Percentiles rank a stretch among this genome's conserved stretches.
These are phyloP conservation scores for Hirsutella minnesotensis DNA, from an alignment of 2,329 filamentous ascomycete species.

Conservation along the genomic window DNA sequence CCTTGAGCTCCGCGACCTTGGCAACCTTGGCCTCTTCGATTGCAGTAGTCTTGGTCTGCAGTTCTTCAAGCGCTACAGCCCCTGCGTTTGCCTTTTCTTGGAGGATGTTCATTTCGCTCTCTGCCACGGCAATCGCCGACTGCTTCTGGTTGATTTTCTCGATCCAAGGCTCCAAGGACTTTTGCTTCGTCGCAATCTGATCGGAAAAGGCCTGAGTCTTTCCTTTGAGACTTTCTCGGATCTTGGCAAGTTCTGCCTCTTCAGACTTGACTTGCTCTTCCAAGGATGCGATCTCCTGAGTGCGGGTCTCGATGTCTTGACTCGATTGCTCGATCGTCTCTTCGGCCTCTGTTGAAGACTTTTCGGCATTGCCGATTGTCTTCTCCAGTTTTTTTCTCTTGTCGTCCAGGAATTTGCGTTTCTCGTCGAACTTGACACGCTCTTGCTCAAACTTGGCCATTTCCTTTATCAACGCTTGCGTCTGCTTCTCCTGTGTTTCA, in stretches of 20 bases:
- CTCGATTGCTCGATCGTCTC: conserved; percentile 67
- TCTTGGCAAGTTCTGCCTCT: conserved; percentile 69
- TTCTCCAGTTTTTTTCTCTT: conserved; percentile 97
- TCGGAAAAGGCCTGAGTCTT: conserved; percentile 94
- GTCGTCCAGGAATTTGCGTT: conserved; percentile 80
- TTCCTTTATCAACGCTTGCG: conserved; percentile 70
- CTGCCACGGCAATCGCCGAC: conserved; percentile 84
- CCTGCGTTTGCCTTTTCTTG: conserved; percentile 82
- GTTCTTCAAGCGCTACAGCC: conserved; percentile 70
- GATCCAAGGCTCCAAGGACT: conserved; percentile 89
- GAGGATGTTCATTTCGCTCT: conserved; percentile 88
- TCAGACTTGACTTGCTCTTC: conserved; percentile 68
- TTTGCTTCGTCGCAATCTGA: conserved; percentile 84
- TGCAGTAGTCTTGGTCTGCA: conserved; percentile 62
- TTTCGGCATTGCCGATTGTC: conserved; percentile 64
- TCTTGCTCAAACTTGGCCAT: conserved; percentile 92
- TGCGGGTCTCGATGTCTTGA: conserved; percentile 66
- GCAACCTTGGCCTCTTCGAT: conserved; percentile 60
- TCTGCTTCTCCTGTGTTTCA: conserved; percentile 70
- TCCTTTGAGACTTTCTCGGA: conserved; percentile 80
- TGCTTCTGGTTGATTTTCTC: conserved; percentile 96
- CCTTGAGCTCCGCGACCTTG: conserved; percentile 65
- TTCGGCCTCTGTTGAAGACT: conserved; percentile 60
- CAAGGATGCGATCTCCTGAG: conserved; percentile 61
- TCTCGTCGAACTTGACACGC: conserved; percentile 93